Evolutionary conservation across 2,329 filamentous ascomycete species (phyloP).

Genomic region (Stagonosporopsis rhizophila): DNA sequence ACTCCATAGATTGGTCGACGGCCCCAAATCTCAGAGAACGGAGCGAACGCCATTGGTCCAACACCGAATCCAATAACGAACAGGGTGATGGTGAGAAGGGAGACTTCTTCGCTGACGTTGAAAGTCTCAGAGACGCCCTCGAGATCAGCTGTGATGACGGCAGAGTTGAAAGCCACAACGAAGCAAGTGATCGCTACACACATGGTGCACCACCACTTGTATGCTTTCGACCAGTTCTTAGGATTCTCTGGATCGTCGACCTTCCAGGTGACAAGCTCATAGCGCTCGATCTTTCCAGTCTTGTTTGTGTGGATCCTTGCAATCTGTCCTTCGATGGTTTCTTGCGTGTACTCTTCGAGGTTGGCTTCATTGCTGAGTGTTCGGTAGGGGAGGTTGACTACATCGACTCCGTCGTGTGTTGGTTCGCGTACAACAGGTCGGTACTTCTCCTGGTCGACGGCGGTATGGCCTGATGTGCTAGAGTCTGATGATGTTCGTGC

Average conservation of each 20-base stretch:
- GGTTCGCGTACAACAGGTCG: constrained; percentile 30
- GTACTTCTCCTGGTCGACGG: constrained; percentile 22
- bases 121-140: constrained; percentile 69
- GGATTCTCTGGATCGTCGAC: constrained; percentile 78
- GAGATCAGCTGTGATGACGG: constrained; percentile 80
- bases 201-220: constrained; percentile 83
- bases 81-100: constrained; percentile 73
- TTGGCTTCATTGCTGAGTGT: constrained; percentile 63
- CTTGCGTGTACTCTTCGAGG: constrained; percentile 70
- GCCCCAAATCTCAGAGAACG: constrained; percentile 77
- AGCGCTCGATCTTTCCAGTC: constrained; percentile 57
- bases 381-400: constrained; percentile 69
- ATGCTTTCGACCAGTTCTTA: constrained; percentile 82
- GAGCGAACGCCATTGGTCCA: constrained; percentile 81
- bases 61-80: constrained; percentile 72
- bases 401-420: constrained; percentile 48
- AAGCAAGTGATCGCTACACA: constrained; percentile 70
- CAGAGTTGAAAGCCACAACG: constrained; percentile 62
- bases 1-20: constrained; percentile 73
- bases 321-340: constrained; percentile 70
- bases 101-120: constrained; percentile 73
- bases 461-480: constrained; percentile 25
- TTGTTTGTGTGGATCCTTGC: constrained; percentile 62
- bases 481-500: constrained; percentile 15
- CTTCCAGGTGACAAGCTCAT: constrained; percentile 74